Conservation (phyloP, 208 protist genomes). For the Trypanosoma congolense region DNA sequence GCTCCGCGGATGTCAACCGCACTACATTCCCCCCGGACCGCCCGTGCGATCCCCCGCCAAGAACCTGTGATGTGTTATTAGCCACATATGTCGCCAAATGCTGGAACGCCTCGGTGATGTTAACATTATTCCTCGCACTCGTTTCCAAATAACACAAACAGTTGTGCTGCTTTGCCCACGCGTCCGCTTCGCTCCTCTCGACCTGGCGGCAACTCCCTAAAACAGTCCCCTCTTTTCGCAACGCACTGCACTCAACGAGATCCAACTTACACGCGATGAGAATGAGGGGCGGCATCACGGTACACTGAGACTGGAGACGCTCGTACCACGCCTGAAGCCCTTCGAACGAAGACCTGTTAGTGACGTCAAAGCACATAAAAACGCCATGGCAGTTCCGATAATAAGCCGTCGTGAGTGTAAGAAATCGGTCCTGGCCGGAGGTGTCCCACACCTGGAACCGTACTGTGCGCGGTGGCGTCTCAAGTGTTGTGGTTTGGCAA, state of each 20-base stretch:
- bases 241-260: conserved; percentile 54
- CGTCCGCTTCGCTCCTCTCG: conserved; percentile 72
- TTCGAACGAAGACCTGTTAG: conserved; percentile 86
- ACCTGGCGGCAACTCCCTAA: conserved; percentile 75
- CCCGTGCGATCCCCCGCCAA: conserved; percentile 19
- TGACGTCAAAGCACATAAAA: conserved; percentile 97
- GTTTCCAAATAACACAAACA: conserved; percentile 86
- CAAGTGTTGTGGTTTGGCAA: conserved; percentile 63
- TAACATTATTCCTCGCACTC: conserved; percentile 87
- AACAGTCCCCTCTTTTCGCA: conserved; percentile 52
- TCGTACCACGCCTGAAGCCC: conserved; percentile 84
- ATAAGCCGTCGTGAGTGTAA: conserved; percentile 88
- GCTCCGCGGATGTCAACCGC: background rate
- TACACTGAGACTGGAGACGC: conserved; percentile 55
- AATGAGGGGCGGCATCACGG: conserved; percentile 62
- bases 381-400: conserved; percentile 90
- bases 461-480: conserved; percentile 63
- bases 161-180: conserved; percentile 64
- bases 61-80: conserved; percentile 30
- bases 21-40: conserved; percentile 12
- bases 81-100: conserved; percentile 74
- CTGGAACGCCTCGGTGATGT: conserved; percentile 78
- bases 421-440: conserved; percentile 85
- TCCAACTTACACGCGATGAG: conserved; percentile 87
- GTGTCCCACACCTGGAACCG: conserved; percentile 90